Conservation (phyloP, 345 rosid species). For the Salix arbutifolia region DNA sequence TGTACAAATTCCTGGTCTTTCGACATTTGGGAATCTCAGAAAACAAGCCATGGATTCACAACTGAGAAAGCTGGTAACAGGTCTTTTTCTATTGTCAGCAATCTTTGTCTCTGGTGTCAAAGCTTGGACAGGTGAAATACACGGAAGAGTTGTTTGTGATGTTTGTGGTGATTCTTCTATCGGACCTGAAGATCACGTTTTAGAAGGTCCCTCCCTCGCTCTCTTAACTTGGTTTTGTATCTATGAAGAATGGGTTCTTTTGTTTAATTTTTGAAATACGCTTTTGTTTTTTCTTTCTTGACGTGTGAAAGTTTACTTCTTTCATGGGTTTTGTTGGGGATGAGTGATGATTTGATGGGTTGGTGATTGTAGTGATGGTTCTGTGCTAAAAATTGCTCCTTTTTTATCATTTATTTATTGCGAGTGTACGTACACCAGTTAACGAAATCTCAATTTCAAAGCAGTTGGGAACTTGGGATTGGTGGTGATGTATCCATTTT, state of each 20-base stretch:
- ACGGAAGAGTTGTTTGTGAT: constrained; percentile 89
- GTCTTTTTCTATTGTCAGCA: constrained; percentile 26
- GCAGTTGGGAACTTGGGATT: neutral
- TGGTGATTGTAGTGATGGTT: neutral
- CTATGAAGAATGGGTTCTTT: neutral
- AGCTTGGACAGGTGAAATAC: constrained; percentile 95
- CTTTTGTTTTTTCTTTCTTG: neutral
- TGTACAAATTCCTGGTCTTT: neutral
- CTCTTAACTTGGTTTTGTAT: neutral
- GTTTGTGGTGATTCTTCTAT: constrained; percentile 84
- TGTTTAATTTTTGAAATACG: neutral
- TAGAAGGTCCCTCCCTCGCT: constrained; percentile 49
- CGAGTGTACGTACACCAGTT: neutral
- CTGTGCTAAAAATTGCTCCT: neutral
- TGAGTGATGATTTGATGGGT: neutral
- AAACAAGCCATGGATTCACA: constrained; percentile 37
- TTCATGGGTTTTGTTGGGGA: constrained; percentile 1
- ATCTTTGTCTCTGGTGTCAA: constrained; percentile 35
- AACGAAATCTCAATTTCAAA: neutral
- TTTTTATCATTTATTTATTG: neutral
- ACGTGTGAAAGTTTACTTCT: neutral
- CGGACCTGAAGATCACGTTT: constrained; percentile 91
- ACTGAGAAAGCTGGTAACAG: constrained; percentile 28
- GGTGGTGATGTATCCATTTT: neutral
- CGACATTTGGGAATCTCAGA: neutral